Base-by-base conservation (phyloP, 176 grass and related monocot genomes). In the Alloteropsis semialata region DNA sequence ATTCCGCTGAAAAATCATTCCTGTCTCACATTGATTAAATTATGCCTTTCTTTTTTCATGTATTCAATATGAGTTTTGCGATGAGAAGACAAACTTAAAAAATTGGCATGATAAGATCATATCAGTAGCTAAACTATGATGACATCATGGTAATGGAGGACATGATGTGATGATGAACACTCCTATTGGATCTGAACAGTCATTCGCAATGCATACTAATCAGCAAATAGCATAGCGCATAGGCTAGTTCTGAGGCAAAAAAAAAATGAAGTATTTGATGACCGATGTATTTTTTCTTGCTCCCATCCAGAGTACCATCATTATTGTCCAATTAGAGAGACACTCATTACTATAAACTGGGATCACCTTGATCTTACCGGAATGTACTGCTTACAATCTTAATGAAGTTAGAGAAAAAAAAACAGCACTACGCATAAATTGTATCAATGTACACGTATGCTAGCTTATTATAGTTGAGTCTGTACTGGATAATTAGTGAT, bases 151-250 rank as follows among this genome's bases (percentile, higher is more conserved):
- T 29, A 48, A 29, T 49, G 22, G 10, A 66, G 38, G 67, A 67
- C 49, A 81, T 46, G 2, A 1, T 19, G 57, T 67, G 27, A 14
- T 8, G 38, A 56, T 38, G 10, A 55, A 66, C 32, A 41, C 15
- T 27, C 22, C 32, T 57, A 2, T 51, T 69, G 38, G 36, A 65
- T 80, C 28, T 74, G 28, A 68, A 72, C 5, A 55, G n/a, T 13
- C 39, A 42, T 39, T 30, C 36, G 74, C 21, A 34, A 44, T 21
- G 32, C 58, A 38, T 67, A 72, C 33, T 87, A 82, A 55, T 82
- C 66, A 24, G 53, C 21, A 55, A 55, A 55, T 21, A 55, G 7
- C 48, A 19, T 50, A n/a, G 53, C n/a, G 1, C 55, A 25, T 57
- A 25, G 22, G n/a, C n/a, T 53, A 21, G 50, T 18, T 53, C 18